Evolutionary conservation across 2,329 filamentous ascomycete genomes (phyloP), one percentile per base, ranked within the genome.

Genomic region (Ophiocordyceps camponoti-saundersi): DNA sequence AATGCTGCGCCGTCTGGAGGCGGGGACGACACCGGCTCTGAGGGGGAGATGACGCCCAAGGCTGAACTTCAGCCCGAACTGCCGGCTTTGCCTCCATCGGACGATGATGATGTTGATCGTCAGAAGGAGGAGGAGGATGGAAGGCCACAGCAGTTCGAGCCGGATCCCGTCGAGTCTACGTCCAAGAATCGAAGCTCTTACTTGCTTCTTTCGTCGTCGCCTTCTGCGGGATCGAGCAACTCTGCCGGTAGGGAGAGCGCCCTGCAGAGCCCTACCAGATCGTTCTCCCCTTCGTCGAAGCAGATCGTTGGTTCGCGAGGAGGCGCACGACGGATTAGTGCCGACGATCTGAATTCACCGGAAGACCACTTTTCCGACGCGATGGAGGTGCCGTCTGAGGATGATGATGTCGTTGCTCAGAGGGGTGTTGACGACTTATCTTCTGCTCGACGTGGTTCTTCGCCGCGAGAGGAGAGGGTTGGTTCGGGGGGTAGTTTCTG

Each of bases 41-140:
- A 79, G 52, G 76, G 85, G 52, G 76, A 85, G 56, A 72, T 73
- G 1, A 88, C 83, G 1, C 83, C 84, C 1, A 84, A 77, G 50
- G 80, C 80, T 5, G 70, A 68, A 18, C 48, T 52, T n/a, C 57
- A 50, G 48, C 61, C 59, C 11, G 55, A 57, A 41, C 51, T 64
- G 13, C 58, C 57, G 8, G 46, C 41, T 22, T 41, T 50, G n/a
- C 34, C 58, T 49, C 29, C 48, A 16, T n/a, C 46, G 29, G 45
- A 51, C 44, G 47, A 53, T 29, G 29, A 34, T n/a, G 44, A 29
- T 29, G 26, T 6, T 29, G 7, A 29, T 29, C 26, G 11, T 29
- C 26, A 29, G 26, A 10, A 29, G 26, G 26, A 29, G 8, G 26
- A 30, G 6, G 29, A 34, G 45, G 45, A 42, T 47, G 34, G 43